These are phyloP conservation scores for Prunus padus DNA, from an alignment of 306 rosid species.

Conservation along the genomic window DNA sequence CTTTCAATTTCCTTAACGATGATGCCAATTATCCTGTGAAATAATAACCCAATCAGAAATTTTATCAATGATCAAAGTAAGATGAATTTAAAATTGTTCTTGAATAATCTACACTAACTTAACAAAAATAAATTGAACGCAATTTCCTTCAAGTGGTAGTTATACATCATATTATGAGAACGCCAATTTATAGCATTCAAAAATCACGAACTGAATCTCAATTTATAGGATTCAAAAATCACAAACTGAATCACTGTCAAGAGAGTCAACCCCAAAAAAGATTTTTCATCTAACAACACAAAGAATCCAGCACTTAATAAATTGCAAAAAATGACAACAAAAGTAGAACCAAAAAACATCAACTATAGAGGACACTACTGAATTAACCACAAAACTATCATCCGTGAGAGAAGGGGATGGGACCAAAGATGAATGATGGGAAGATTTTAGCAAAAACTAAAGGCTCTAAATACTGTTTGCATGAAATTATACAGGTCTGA, in stretches of 20 bases:
- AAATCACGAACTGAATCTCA: neutral
- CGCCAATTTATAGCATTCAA: neutral
- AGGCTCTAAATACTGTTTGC: neutral
- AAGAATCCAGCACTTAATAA: neutral
- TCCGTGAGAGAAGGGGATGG: neutral
- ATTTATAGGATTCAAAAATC: neutral
- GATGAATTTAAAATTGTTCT: constrained; percentile 20
- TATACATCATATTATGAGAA: neutral
- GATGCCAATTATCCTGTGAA: constrained; percentile 75
- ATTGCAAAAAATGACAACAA: neutral
- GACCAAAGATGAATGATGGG: neutral
- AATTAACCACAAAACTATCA: neutral
- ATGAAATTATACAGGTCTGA: neutral
- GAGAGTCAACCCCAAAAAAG: neutral
- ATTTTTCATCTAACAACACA: neutral
- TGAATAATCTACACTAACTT: constrained; percentile 11
- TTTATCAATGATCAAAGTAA: constrained; percentile 7
- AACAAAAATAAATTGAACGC: constrained; percentile 9
- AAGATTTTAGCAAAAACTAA: neutral
- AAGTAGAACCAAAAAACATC: neutral
- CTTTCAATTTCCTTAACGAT: constrained; percentile 84
- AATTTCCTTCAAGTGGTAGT: neutral
- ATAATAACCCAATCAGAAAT: constrained; percentile 39
- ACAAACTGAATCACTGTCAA: neutral
- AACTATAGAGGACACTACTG: neutral